Base-by-base conservation (phyloP, 2,329 filamentous ascomycete genomes). In the Clarireedia paspali region DNA sequence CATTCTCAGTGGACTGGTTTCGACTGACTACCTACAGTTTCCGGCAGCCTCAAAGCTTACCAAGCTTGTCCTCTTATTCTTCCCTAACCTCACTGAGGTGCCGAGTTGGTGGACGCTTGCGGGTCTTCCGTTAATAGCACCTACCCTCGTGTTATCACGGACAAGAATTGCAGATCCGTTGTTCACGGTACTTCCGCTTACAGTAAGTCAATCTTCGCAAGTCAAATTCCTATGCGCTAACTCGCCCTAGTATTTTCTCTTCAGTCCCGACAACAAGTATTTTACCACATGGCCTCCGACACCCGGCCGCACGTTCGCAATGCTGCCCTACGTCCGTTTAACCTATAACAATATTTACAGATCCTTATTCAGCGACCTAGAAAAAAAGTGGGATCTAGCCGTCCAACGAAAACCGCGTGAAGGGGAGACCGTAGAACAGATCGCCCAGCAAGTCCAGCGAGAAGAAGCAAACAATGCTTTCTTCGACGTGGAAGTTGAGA, bases 131-230 rank as follows among this genome's bases (percentile, higher is more conserved):
- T 73, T 88, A 6, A 87, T 91, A 57, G 85, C 83, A 0, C 75
- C 86, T 10, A 76, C 82, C 2, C 75, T 91, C 7, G 75, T 90
- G 10, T 75, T 87, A n/a, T 85, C 85, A 20, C 76, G 87, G 36
- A 83, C 85, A 26, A 77, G 75, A 2, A 74, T 85, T 48, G 80
- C 81, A 30, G 85, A 89, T 49, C 58, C 59, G 44, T 53, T 60
- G 3, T 68, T 68, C 54, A 58, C 70, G 2, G 50, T 72, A 15
- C 57, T 71, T 6, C 66, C 73, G 27, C 67, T 72, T 34, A 55
- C 62, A 40, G 68, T 69, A 64, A 59, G 66, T 58, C 38, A 4
- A n/a, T 30, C 38, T 23, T 30, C 5, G 23, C 45, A 45, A 23
- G 24, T 40, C 23, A n/a, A 27, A 23, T 12, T 48, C 26, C 24